phyloP scores from a whole-genome alignment of 257 asterid genomes.

The Echites panduratus region DNA sequence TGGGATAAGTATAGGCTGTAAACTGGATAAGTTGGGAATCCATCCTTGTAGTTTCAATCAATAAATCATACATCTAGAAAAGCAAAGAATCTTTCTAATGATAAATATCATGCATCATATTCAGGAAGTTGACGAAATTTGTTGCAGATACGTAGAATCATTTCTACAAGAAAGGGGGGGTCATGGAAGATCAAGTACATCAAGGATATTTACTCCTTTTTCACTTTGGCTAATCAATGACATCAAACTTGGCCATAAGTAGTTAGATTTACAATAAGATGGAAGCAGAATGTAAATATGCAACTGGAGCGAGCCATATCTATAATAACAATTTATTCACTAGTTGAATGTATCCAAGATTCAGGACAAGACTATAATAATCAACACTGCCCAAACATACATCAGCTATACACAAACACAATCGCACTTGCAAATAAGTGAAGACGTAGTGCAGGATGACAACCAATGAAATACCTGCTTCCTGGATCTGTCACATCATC shows the following conservation, averaged over 20 bases:
- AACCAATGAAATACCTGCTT: slow-evolving; percentile 51
- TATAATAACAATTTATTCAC: background rate
- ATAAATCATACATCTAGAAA: background rate
- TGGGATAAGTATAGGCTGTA: background rate
- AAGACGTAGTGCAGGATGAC: background rate
- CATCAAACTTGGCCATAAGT: background rate
- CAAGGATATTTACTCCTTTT: background rate
- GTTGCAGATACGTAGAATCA: too few relatives aligned
- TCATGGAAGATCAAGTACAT: background rate
- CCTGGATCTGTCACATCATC: slow-evolving; percentile 51
- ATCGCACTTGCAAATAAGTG: background rate
- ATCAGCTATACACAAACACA: background rate
- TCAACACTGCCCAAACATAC: background rate
- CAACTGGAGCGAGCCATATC: background rate
- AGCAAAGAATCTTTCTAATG: background rate
- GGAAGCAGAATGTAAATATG: background rate
- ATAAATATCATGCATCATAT: background rate
- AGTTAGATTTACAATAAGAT: background rate
- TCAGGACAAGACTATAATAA: background rate
- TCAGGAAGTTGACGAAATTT: background rate
- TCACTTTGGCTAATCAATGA: background rate
- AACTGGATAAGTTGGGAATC: background rate
- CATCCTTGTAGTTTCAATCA: background rate
- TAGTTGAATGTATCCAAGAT: background rate
- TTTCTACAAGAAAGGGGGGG: background rate